Evolutionary conservation across 2,329 filamentous ascomycete genomes (phyloP).

Genomic region (Hyphodiscus sp.): DNA sequence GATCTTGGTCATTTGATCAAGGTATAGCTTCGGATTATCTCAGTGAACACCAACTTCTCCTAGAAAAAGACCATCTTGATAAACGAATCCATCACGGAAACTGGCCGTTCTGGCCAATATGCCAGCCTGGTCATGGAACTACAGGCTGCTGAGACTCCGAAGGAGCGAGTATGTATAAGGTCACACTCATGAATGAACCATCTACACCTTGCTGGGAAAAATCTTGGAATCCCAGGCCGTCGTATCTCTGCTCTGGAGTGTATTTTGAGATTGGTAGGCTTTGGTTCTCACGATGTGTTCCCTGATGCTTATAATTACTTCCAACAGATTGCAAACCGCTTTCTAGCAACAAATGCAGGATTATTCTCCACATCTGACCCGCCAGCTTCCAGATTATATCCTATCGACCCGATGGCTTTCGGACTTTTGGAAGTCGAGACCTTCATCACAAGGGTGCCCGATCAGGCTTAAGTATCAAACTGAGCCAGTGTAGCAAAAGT

Average conservation of each 20-base stretch:
- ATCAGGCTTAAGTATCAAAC: slow-evolving; percentile 25
- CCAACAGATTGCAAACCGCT: slow-evolving; percentile 27
- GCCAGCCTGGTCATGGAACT: slow-evolving; percentile 35
- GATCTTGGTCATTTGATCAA: too few relatives aligned
- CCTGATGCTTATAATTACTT: slow-evolving; percentile 32
- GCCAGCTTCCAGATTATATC: slow-evolving; percentile 30
- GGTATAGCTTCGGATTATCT: slow-evolving; percentile 37
- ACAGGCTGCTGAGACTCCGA: slow-evolving; percentile 31
- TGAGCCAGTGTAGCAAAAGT: slow-evolving; percentile 26
- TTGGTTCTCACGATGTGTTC: slow-evolving; percentile 27
- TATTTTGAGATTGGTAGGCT: too few relatives aligned
- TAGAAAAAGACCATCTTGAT: slow-evolving; percentile 36
- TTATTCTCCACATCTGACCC: slow-evolving; percentile 31
- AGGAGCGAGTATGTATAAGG: slow-evolving; percentile 35
- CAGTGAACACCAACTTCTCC: slow-evolving; percentile 37
- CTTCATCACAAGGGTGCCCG: slow-evolving; percentile 26
- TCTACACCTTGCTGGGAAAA: too few relatives aligned
- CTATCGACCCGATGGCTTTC: slow-evolving; percentile 30
- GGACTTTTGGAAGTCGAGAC: slow-evolving; percentile 28
- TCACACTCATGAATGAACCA: slow-evolving; percentile 28
- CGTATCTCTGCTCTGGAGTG: too few relatives aligned
- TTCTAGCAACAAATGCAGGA: slow-evolving; percentile 27
- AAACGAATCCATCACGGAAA: slow-evolving; percentile 33
- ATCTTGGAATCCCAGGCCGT: slow-evolving; percentile 22
- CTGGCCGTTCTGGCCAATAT: slow-evolving; percentile 32